Evolutionary conservation across 306 rosid genomes (phyloP).

Genomic region (Cucurbita pepo): DNA sequence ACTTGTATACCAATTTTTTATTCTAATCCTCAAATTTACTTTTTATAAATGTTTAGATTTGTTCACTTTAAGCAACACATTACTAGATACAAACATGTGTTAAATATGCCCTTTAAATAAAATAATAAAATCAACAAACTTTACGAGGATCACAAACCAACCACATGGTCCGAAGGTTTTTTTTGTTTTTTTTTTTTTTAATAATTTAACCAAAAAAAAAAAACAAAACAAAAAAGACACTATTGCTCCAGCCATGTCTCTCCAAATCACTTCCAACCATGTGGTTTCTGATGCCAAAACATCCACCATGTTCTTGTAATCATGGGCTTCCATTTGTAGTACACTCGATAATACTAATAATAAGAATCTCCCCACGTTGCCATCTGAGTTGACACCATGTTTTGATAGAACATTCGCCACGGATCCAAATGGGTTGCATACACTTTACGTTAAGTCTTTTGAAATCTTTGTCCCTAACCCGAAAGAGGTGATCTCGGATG

Average conservation of each 20-base stretch:
- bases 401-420: conserved; percentile 10
- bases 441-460: background rate
- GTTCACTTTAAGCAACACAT: too few species aligned
- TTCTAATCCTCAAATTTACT: too few species aligned
- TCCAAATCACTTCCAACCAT: conserved; percentile 47
- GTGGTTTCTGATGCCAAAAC: conserved; percentile 32
- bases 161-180: too few species aligned
- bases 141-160: too few species aligned
- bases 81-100: too few species aligned
- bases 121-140: too few species aligned
- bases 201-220: too few species aligned
- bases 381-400: conserved; percentile 3
- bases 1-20: too few species aligned
- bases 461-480: too few species aligned
- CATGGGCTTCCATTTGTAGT: conserved; percentile 25
- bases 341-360: background rate
- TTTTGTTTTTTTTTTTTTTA: too few species aligned
- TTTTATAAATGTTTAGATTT: too few species aligned
- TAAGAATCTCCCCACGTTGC: background rate
- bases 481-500: background rate
- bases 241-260: conserved; percentile 11
- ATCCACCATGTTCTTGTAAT: conserved; percentile 28
- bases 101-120: too few species aligned
- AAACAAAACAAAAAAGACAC: background rate
- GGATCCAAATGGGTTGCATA: background rate